phyloP scores from a whole-genome alignment of 2,329 filamentous ascomycete genomes.

The Fonsecaea erecta region DNA sequence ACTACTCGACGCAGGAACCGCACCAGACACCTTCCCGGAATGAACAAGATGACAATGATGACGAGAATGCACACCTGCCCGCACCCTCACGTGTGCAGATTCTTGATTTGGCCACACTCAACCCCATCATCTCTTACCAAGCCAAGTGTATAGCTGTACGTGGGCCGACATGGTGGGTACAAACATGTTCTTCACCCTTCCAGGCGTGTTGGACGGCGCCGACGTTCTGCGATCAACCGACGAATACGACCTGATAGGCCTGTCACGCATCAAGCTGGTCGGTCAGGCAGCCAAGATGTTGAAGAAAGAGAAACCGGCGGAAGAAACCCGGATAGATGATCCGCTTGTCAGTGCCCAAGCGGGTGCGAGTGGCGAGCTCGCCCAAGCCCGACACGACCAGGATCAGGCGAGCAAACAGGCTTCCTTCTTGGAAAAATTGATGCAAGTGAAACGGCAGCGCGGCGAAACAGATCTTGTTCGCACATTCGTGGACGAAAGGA shows the following conservation, averaged over 20 bases:
- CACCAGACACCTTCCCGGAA: constrained; percentile 32
- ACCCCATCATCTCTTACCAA: constrained; percentile 79
- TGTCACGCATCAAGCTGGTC: constrained; percentile 70
- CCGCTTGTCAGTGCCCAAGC: constrained; percentile 7
- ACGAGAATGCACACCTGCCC: constrained; percentile 44
- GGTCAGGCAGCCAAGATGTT: constrained; percentile 67
- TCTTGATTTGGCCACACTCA: constrained; percentile 75
- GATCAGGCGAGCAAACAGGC: constrained; percentile 48
- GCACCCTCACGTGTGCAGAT: constrained; percentile 66
- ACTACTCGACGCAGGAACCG: constrained; percentile 24
- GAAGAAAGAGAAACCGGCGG: constrained; percentile 41
- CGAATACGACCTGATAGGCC: constrained; percentile 73
- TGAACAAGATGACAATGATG: constrained; percentile 45
- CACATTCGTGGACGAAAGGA: constrained; percentile 47
- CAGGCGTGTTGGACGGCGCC: constrained; percentile 52
- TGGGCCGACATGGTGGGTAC: constrained; percentile 87
- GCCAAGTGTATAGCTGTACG: constrained; percentile 74
- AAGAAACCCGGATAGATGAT: constrained; percentile 12
- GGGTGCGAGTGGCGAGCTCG: constrained; percentile 2
- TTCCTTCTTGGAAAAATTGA: constrained; percentile 68
- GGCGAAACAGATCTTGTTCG: constrained; percentile 69
- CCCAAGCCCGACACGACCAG: constrained; percentile 6
- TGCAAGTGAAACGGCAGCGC: constrained; percentile 65
- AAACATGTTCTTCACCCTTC: constrained; percentile 72
- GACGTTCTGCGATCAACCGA: constrained; percentile 41